These are phyloP conservation scores for Hanseniaspora vineae DNA, from an alignment of 805 yeast genomes.

Conservation along the genomic window DNA sequence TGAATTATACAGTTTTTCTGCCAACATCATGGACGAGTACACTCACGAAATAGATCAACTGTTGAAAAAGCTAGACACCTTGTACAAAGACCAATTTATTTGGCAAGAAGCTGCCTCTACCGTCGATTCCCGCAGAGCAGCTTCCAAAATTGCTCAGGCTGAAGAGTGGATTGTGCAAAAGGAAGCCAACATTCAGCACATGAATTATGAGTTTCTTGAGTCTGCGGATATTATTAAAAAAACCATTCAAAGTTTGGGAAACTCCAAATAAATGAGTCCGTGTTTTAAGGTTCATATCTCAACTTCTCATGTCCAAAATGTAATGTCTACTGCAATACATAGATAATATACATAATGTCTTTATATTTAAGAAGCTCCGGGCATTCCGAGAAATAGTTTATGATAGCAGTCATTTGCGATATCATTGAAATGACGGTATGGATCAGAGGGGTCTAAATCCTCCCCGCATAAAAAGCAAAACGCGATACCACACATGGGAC, in stretches of 20 bases:
- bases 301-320: no score
- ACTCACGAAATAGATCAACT: slow-evolving; percentile 16
- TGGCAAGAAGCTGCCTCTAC: slow-evolving; percentile 25
- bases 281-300: no score
- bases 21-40: slow-evolving; percentile 19
- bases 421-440: slow-evolving; percentile 41
- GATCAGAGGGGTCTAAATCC: slow-evolving; percentile 26
- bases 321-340: no score
- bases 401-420: slow-evolving; percentile 32
- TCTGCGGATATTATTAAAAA: slow-evolving; percentile 18
- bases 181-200: slow-evolving; percentile 14
- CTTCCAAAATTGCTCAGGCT: slow-evolving; percentile 12
- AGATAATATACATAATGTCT: not conserved
- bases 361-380: slow-evolving; percentile 15
- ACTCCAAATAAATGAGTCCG: not conserved
- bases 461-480: slow-evolving; percentile 48
- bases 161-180: slow-evolving; percentile 20
- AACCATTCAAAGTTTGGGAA: slow-evolving; percentile 15
- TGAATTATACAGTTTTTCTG: slow-evolving; percentile 17
- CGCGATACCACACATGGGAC: slow-evolving; percentile 32
- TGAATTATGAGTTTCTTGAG: slow-evolving; percentile 11
- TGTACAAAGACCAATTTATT: slow-evolving; percentile 15
- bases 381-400: slow-evolving; percentile 40
- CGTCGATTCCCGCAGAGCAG: slow-evolving; percentile 21
- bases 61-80: slow-evolving; percentile 12